Evolutionary conservation across 495 filamentous ascomycete species (phyloP), one percentile per base, ranked within the genome.

Genomic region (Tetracladium setigerum): DNA sequence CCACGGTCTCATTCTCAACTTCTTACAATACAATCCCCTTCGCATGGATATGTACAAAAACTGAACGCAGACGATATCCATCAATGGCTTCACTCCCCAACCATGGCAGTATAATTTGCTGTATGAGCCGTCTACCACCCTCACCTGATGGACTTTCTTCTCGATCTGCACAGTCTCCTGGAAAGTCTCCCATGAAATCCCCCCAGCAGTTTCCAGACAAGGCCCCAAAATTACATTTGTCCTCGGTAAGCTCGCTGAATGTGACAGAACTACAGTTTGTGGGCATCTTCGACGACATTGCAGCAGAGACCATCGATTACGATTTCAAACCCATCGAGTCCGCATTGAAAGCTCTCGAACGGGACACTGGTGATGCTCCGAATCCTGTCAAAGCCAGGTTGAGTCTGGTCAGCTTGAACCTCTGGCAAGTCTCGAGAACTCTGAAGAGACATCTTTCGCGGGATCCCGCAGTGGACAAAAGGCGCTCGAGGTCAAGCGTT

Each of bases 381-480:
- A n/a, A n/a, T n/a, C n/a, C n/a, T n/a, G n/a, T n/a, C n/a, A n/a
- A n/a, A n/a, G n/a, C n/a, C n/a, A n/a, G n/a, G 35, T 16, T 11
- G 41, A 49, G 34, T 15, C 18, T 16, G 17, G 38, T 8, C 13
- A 46, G 15, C 17, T 52, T 7, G 30, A 32, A n/a, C 1, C 17
- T 14, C 36, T 52, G 17, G 38, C 54, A 42, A 30, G 48, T 44
- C 27, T 50, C 51, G 7, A 53, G 19, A 18, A 54, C 49, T 15
- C 44, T 77, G 19, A 68, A 63, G 24, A 66, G 71, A 38, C 73
- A 67, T 37, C 52, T 75, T 8, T 75, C 72, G 11, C 64, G 65
- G 31, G 69, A 69, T 17, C 67, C 64, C 7, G 55, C 61, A 13
- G 49, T 63, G 5, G 62, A 56, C 4, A 59, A 57, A 45, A 55